These are phyloP conservation scores for Arxiozyma heterogenica DNA, from an alignment of 1,139 yeast genomes.

Conservation along the genomic window DNA sequence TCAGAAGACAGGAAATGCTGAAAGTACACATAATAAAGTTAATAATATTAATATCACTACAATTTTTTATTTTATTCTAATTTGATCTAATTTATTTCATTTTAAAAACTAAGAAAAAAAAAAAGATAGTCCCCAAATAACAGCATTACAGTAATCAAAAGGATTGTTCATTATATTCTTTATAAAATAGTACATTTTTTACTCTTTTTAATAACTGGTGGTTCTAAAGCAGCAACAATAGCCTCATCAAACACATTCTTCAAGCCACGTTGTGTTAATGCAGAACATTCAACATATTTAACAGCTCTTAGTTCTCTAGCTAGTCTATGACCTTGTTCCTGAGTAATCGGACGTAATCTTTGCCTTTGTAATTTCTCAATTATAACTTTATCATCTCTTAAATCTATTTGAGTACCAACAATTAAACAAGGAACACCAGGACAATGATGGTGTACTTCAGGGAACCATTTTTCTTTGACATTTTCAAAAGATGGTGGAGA, in stretches of 20 bases:
- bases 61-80: too few relatives aligned
- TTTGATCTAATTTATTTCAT: too few relatives aligned
- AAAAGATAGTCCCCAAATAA: not conserved
- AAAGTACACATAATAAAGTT: not conserved
- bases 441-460: conserved; percentile 96
- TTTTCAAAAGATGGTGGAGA: conserved; percentile 98
- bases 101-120: not conserved
- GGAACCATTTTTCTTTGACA: conserved; percentile 97
- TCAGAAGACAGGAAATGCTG: not conserved
- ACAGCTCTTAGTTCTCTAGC: conserved; percentile 93
- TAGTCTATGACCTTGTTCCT: conserved; percentile 82
- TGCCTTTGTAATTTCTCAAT: conserved; percentile 85
- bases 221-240: conserved; percentile 89
- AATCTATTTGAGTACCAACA: conserved; percentile 92
- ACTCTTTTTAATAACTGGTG: conserved; percentile 67
- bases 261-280: conserved; percentile 92
- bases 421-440: conserved; percentile 95
- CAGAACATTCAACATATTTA: conserved; percentile 94
- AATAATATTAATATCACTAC: not conserved
- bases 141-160: not conserved
- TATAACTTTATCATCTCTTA: conserved; percentile 86
- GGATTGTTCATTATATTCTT: not conserved
- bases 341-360: conserved; percentile 75
- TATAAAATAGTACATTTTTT: conserved; percentile 70
- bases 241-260: conserved; percentile 97